Evolutionary conservation across 805 yeast species (phyloP).

Genomic region (Candida nonsorbophila): DNA sequence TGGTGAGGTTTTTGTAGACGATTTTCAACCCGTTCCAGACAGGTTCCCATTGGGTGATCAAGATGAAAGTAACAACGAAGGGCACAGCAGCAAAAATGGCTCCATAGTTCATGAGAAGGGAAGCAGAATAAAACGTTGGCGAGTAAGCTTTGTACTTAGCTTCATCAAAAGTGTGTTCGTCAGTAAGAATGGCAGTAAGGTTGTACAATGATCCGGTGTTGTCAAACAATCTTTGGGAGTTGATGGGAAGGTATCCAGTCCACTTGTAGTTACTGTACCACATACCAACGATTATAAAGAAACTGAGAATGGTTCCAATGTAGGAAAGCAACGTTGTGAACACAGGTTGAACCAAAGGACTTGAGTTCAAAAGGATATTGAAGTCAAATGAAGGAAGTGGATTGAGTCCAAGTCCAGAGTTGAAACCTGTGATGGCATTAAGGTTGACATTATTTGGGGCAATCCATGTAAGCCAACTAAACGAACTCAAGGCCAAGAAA

Average conservation of each 20-base stretch:
- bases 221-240: conserved; percentile 40
- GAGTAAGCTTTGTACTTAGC: conserved; percentile 16
- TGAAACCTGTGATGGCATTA: conserved; percentile 46
- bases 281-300: conserved; percentile 14
- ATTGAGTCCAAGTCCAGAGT: conserved; percentile 46
- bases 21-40: conserved; percentile 10
- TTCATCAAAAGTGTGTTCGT: conserved; percentile 21
- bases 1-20: conserved; percentile 6
- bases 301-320: conserved; percentile 14
- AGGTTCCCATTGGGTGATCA: conserved; percentile 6
- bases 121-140: conserved; percentile 27
- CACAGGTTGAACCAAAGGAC: conserved; percentile 40
- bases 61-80: conserved; percentile 13
- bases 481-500: conserved; percentile 36
- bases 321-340: conserved; percentile 17
- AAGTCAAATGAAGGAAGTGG: conserved; percentile 54
- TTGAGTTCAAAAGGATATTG: conserved; percentile 30
- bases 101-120: conserved; percentile 20
- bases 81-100: conserved; percentile 23
- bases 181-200: conserved; percentile 37
- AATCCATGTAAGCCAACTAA: conserved; percentile 60
- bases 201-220: conserved; percentile 43
- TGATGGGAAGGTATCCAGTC: conserved; percentile 26
- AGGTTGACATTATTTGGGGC: conserved; percentile 45
- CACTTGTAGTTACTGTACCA: conserved; percentile 17